Conservation (phyloP, 2,329 filamentous ascomycete species). For the Colletotrichum cuscutae region DNA sequence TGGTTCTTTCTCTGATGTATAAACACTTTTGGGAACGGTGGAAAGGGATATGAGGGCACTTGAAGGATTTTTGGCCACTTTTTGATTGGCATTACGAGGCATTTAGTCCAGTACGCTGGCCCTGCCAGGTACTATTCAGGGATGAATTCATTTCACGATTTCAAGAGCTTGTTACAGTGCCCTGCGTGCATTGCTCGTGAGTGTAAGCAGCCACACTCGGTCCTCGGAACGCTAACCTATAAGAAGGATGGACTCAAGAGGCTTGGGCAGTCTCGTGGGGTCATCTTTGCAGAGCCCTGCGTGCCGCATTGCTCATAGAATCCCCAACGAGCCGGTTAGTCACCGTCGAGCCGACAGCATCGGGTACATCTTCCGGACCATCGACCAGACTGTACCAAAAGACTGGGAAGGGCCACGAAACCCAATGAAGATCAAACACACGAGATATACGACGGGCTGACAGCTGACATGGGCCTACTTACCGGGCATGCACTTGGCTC, state of each 20-base stretch:
- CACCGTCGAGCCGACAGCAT: too few species aligned
- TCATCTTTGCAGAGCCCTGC: not conserved
- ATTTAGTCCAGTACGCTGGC: conserved; percentile 13
- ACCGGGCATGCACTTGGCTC: not conserved
- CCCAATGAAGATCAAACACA: not conserved
- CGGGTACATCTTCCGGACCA: not conserved
- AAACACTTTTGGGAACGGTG: conserved; percentile 3
- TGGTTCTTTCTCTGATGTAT: conserved; percentile 13
- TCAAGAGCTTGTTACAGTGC: not conserved
- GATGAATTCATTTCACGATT: not conserved
- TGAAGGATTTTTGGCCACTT: not conserved
- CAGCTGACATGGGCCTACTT: not conserved
- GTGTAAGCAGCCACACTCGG: not conserved
- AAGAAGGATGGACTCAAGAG: not conserved
- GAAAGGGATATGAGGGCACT: not conserved
- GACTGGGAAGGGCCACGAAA: not conserved
- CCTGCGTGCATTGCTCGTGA: too few species aligned
- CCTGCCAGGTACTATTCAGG: not conserved
- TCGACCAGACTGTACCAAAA: not conserved
- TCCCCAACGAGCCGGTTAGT: too few species aligned
- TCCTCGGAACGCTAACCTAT: not conserved
- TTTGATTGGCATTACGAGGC: conserved; percentile 6
- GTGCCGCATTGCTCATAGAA: not conserved
- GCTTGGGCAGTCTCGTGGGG: not conserved
- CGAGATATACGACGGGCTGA: conserved; percentile 6